Evolutionary conservation across 1,284 basidiomycete species (phyloP), one percentile per base, ranked within the genome.

Genomic region (Sporisorium exsertum): DNA sequence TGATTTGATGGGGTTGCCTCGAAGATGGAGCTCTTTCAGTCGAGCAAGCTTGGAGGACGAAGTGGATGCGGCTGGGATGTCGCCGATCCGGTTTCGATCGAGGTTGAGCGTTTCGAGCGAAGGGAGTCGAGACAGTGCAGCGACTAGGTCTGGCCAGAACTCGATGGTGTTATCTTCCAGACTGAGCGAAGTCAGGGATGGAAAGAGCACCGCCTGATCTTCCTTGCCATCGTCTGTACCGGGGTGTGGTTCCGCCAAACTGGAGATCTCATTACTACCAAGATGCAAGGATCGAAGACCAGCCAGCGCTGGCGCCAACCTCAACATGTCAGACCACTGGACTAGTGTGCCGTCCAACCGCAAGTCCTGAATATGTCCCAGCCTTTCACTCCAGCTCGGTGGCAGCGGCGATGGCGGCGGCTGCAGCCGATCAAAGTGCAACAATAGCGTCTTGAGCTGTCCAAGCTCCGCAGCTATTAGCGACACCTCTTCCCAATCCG

Each of bases 341-440:
- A 91, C 88, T 26, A 91, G 86, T 0, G 92, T 92, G 50, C 87
- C 88, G 79, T 93, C 95, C n/a, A 97, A 86, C 59, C 92, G 90
- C 45, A 97, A 87, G 75, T 93, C 91, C 20, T 86, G 87, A 47
- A 96, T 82, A 13, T 84, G 84, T 1, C 81, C 67, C 83, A 94
- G 93, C 0, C 90, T 89, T 1, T 83, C 64, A 5, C 40, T 18
- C 59, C 43, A 75, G 59, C 24, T 29, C 18, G 33, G 66, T 71
- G 46, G 79, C 50, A 52, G 85, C 75, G 8, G 59, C 65, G 12
- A 87, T 84, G 61, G 62, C 24, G 57, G 68, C n/a, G 52, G 26
- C 42, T 58, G 13, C 86, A 86, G 43, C 81, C 80, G 80, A 90
- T 61, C 66, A 12, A 76, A 58, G 15, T 68, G 54, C 72, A 98